Evolutionary conservation across 2,329 filamentous ascomycete genomes (phyloP), one percentile per base, ranked within the genome.

Genomic region (Lizonia empirigonia): DNA sequence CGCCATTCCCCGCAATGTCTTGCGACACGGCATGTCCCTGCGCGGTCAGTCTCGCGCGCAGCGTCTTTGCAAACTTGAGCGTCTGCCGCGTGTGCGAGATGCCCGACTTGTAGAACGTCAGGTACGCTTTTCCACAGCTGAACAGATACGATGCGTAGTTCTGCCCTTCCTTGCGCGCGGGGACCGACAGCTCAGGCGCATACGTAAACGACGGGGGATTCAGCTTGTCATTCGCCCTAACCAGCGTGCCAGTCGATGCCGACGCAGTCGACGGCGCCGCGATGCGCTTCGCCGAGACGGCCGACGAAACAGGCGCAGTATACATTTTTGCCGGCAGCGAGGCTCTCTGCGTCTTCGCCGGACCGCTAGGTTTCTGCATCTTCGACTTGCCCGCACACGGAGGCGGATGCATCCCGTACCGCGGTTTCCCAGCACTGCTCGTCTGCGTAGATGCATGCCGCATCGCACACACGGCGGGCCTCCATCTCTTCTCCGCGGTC

Each of bases 51-150:
- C 58, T 78, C 18, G 76, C 68, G 38, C 82, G 80, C 61, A 81
- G 58, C 5, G 65, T 47, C 6, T 70, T 74, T 0, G 78, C 71
- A 8, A 76, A 65, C 50, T 77, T 74, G 59, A 80, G 78, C 59
- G 96, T 96, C 52, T 78, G 75, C 70, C 85, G 85, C 42, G 96
- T 85, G 63, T 88, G 85, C 67, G 86, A 85, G 24, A 96, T 75
- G 15, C 92, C 93, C 1, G 84, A 81, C 75, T 94, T 96, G 84
- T 97, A 97, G 82, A 97, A 97, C 27, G 74, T 74, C 8, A 88
- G 63, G 74, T 96, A 96, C 42, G 88, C 85, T 70, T 88, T 88
- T 56, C 90, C 93, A 22, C 86, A 76, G 34, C 75, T 70, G 65
- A 83, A 82, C 55, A 84, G 77, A 75, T 89, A 83, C 15, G 73